Evolutionary conservation across 2,329 filamentous ascomycete genomes (phyloP).

Genomic region (Fusarium oxysporum): DNA sequence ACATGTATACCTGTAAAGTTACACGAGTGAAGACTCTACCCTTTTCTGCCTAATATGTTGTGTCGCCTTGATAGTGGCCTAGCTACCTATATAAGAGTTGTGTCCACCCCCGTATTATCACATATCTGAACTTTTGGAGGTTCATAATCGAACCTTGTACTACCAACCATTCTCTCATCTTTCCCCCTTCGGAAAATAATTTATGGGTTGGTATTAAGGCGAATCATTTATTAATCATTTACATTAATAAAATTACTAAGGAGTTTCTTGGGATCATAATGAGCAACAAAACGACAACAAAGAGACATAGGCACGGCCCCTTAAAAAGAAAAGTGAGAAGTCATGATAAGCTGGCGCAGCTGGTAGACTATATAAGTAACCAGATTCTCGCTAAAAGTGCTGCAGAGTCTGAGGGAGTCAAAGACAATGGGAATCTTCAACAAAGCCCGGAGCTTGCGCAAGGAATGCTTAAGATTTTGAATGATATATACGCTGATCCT

Average conservation of each 20-base stretch:
- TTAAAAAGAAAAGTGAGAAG: background rate
- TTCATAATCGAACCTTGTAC: background rate
- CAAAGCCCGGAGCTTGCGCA: background rate
- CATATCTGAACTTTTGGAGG: background rate
- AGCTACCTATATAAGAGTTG: background rate
- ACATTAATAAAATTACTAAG: background rate
- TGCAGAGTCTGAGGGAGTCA: accelerated
- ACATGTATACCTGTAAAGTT: background rate
- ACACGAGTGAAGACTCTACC: background rate
- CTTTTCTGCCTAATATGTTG: background rate
- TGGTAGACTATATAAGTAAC: background rate
- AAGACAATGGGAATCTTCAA: background rate
- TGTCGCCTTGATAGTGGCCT: background rate
- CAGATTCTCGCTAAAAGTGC: too few relatives aligned
- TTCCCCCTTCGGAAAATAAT: background rate
- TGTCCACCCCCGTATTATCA: too few relatives aligned
- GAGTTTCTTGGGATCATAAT: background rate
- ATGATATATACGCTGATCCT: accelerated
- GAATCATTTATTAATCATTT: background rate
- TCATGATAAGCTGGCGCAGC: background rate
- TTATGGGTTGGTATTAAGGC: too few relatives aligned
- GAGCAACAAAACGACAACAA: background rate
- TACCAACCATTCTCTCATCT: background rate
- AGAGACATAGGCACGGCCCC: background rate
- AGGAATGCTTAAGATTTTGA: background rate